Conservation (phyloP, 2,329 filamentous ascomycete species). For the Pochonia chlamydosporia region DNA sequence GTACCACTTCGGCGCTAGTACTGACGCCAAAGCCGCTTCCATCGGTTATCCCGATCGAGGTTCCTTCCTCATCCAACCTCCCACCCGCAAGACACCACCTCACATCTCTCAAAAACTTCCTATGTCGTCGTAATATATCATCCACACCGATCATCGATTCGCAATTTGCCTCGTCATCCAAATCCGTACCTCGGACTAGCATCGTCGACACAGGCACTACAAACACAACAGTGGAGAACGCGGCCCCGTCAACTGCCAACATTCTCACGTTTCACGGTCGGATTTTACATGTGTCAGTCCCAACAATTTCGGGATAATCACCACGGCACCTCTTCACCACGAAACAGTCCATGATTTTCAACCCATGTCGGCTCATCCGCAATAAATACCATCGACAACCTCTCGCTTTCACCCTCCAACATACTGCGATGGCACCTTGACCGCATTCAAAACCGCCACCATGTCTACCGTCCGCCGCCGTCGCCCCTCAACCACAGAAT, state of each 20-base stretch:
- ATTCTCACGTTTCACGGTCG: background rate
- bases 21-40: no score
- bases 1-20: no score
- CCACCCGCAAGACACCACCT: no score
- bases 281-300: slow-evolving; percentile 5
- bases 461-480: slow-evolving; percentile 18
- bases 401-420: background rate
- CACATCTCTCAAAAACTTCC: no score
- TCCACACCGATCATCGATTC: no score
- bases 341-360: background rate
- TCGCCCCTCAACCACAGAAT: slow-evolving; percentile 19
- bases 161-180: no score
- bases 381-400: background rate
- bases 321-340: slow-evolving; percentile 2
- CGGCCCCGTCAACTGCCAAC: background rate
- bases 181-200: no score
- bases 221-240: background rate
- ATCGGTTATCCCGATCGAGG: no score
- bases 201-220: background rate
- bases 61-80: no score
- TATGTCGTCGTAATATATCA: no score
- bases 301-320: slow-evolving; percentile 7
- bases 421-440: background rate
- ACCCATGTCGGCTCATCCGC: background rate
- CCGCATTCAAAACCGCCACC: background rate